These are phyloP conservation scores for Colletotrichum viniferum DNA, from an alignment of 2,329 filamentous ascomycete genomes.

Conservation along the genomic window DNA sequence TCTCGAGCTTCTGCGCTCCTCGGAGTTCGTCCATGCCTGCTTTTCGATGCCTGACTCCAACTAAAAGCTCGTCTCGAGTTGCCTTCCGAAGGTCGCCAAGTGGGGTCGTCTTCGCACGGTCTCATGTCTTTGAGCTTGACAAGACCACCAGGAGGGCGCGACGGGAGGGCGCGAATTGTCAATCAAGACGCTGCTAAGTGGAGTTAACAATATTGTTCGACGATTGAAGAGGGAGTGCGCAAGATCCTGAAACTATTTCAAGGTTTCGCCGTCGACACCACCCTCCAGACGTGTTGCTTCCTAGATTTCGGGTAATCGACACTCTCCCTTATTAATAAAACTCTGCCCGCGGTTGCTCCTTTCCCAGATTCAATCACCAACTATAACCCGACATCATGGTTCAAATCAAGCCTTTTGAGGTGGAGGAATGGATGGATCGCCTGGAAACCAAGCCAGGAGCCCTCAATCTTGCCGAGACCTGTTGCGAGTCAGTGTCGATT, in stretches of 20 bases:
- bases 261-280: neutral
- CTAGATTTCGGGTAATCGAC: neutral
- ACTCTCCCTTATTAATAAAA: neutral
- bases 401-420: slow-evolving; percentile 54
- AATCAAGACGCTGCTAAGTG: neutral
- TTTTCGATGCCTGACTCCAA: neutral
- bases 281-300: neutral
- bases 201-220: neutral
- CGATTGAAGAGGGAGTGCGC: neutral
- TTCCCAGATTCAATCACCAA: neutral
- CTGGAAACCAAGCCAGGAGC: slow-evolving; percentile 60
- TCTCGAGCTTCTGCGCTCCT: neutral
- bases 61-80: neutral
- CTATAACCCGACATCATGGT: slow-evolving; percentile 31
- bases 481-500: slow-evolving; percentile 75
- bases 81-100: neutral
- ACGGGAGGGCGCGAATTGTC: neutral
- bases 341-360: neutral
- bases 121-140: neutral
- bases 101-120: neutral
- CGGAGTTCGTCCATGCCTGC: neutral
- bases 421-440: slow-evolving; percentile 74
- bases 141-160: neutral
- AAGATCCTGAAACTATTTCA: neutral
- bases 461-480: slow-evolving; percentile 80